Conservation (phyloP, 1,284 basidiomycete genomes). For the Apiotrichum sp. region DNA sequence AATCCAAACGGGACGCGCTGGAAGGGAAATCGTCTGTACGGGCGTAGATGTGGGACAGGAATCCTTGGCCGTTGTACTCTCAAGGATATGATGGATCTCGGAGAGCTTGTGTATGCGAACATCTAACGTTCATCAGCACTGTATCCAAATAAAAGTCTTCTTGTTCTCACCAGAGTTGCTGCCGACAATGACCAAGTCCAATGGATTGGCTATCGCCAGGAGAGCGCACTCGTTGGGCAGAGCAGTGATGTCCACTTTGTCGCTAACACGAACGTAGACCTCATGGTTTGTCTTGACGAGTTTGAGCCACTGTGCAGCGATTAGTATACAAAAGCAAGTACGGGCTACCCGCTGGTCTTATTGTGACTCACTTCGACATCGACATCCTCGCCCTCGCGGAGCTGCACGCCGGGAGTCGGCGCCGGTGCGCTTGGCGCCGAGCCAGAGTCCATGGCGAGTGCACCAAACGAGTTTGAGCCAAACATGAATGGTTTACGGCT, state of each 20-base stretch:
- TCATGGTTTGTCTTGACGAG: slow-evolving; percentile 45
- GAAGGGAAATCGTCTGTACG: slow-evolving; percentile 23
- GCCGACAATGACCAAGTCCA: slow-evolving; percentile 45
- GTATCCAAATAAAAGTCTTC: too few species aligned
- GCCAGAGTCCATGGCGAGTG: slow-evolving; percentile 25
- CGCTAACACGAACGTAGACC: slow-evolving; percentile 41
- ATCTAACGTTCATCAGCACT: slow-evolving; percentile 15
- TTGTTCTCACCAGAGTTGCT: slow-evolving; percentile 23
- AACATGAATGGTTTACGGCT: slow-evolving; percentile 15
- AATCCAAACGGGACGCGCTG: slow-evolving; percentile 42
- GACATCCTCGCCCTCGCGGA: slow-evolving; percentile 37
- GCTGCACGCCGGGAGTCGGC: slow-evolving; percentile 22
- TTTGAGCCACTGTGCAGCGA: slow-evolving; percentile 39
- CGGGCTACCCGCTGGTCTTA: too few species aligned
- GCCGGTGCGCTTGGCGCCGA: neutral
- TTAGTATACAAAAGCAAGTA: neutral
- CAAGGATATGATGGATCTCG: slow-evolving; percentile 29
- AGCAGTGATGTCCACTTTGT: slow-evolving; percentile 33
- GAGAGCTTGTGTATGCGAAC: slow-evolving; percentile 37
- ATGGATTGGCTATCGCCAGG: slow-evolving; percentile 44
- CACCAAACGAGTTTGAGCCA: slow-evolving; percentile 32
- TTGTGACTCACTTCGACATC: slow-evolving; percentile 35
- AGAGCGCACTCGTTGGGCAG: slow-evolving; percentile 44
- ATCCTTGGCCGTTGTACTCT: slow-evolving; percentile 26
- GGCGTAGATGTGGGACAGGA: slow-evolving; percentile 23